Evolutionary conservation across 2,329 filamentous ascomycete species (phyloP), one percentile per base, ranked within the genome.

Genomic region (Ophiostoma ips): DNA sequence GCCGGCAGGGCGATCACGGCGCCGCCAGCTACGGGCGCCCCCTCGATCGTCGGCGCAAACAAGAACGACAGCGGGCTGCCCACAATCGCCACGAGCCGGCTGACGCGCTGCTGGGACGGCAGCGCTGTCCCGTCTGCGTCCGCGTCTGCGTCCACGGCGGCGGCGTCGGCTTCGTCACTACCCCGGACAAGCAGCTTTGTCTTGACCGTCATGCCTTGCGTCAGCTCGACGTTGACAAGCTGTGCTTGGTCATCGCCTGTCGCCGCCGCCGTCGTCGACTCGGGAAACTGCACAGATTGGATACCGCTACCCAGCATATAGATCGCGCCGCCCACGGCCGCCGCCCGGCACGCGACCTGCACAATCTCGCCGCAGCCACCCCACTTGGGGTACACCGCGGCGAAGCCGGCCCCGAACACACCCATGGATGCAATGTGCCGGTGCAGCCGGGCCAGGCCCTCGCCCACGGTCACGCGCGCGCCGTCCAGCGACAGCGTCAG

Each of bases 361-460:
- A 85, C 80, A 53, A 96, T 79, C 66, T 98, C 90, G 31, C 87
- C 84, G 44, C 84, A 72, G 28, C 90, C 88, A 44, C 90, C 90
- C 83, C 88, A 98, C 71, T 95, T 95, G 19, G 89, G 83, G 57
- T 94, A 78, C 12, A 98, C 79, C 44, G 87, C 86, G 48, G 86
- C 86, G 62, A 96, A 96, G 10, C 90, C 88, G 45, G 84, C 77
- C 0, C 90, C 90, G 58, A 95, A 90, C 5, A 86, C 69, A 8
- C 90, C 89, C 65, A 94, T 89, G 0, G 90, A 95, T 13, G 77
- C 76, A 47, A 96, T 69, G 64, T 98, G 89, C 41, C 82, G 79
- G 57, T 83, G 75, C 51, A 96, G 84, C 24, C 79, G 74, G 2
- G 77, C 74, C 21, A 96, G 66, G 0, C 87, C 87, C 59, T 79